Base-by-base conservation (phyloP, 192 early-diverging fungal genomes). In the Coemansia umbellata region DNA sequence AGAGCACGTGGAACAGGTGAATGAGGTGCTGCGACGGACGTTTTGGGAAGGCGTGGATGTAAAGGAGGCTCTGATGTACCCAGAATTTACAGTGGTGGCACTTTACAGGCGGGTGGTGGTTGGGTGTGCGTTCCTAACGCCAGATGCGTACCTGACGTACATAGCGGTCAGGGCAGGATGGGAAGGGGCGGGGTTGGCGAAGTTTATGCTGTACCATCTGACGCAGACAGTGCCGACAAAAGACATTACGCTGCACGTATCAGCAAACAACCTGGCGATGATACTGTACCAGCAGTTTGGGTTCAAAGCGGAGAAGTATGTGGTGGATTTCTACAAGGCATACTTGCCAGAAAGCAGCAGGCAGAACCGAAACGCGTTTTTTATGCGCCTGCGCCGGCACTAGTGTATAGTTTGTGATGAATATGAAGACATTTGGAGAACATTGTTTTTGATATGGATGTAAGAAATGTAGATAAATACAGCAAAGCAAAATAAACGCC, bases 1-100 rank as follows among this genome's bases (percentile, higher is more conserved):
- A 22, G 74, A 78, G 50, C 88, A 89, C 62, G 56, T 91, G 18
- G 43, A 45, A 9, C 86, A 87, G 47, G 88, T 91, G 8, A 94
- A 96, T 59, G 81, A 74, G 43, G 60, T 90, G 22, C 67, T 96
- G 14, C 80, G 79, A 31, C 67, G 81, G 30, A 80, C 81, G 15
- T 94, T 96, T 64, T 96, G 94, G 94, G 86, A 86, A 8, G 88
- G 87, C 9, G 91, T 96, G 47, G 91, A 94, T 55, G 81, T 94
- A 51, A 85, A 85, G 17, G 93, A 96, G 60, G 82, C 86, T 26
- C 68, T 96, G 18, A 67, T 78, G 30, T 88, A 78, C 33, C 93
- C 92, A 0, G 92, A 94, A 58, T 93, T 85, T 67, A 87, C 87
- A 33, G 73, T 96, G 1, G 83, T 96, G 3, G 89, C 88, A 3